Base-by-base conservation (phyloP, 148 eudicot species). In the Dysphania ambrosioides region DNA sequence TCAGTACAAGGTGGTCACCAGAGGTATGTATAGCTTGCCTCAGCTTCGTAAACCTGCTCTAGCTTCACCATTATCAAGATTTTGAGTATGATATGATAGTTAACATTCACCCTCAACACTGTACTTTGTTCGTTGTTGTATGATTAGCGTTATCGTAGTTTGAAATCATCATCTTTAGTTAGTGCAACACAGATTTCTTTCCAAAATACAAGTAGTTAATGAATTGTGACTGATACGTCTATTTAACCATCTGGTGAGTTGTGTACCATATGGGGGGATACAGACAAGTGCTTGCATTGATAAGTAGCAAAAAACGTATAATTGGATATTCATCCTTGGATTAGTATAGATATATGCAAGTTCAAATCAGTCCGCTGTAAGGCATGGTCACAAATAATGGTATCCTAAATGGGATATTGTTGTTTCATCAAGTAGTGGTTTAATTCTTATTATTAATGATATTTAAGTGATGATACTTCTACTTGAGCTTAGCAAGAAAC, bases 1-100 rank as follows among this genome's bases (percentile, higher is more conserved):
- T 96, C 72, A 96, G 97, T 75, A 96, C 97, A 60, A 96, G 97
- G 87, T 96, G 99, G 99, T 92, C 99, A 66, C 88, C 92, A 27
- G 93, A 96, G 93, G 99, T 96, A 80, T 55, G 79, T 73, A 35
- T 66, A 73, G 66, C 59, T 29, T 65, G 49, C 38, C 66, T 64
- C 38, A 12, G 31, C 49, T 16, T 35, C 71, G 32, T 26, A 4
- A 24, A 67, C 1, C 2, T 23, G 15, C 62, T 34, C 23, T 0
- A 31, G 18, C 9, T 44, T 49, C 67, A 21, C 16, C 32, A 18
- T 23, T 35, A 4, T 53, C 26, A 1, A 16, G 32, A 2, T 59
- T 59, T 18, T 13, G 18, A 24, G 32, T 59, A 59, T 24, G 32
- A 59, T 59, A 11, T 55, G 59, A 3, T 24, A 1, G 27, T 27